Base-by-base conservation (phyloP, 768 basidiomycete species). In the Naematelia encephala region DNA sequence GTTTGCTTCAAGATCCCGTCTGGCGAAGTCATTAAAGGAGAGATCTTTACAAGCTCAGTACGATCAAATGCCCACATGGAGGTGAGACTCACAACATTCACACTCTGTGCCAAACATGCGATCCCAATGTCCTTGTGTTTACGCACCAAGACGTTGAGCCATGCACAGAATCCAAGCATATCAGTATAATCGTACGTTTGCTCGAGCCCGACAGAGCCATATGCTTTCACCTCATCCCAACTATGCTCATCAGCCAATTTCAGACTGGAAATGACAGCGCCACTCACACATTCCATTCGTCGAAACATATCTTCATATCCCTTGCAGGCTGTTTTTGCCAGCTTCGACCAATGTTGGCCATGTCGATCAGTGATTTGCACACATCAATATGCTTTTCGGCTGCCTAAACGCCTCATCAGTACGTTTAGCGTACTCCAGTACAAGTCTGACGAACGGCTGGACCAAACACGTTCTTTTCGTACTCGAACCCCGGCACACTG, bases 141-240 rank as follows among this genome's bases (percentile, higher is more conserved):
- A 16, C 84, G 79, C 4, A 85, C 80, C 60, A 86, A 83, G 3
- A 84, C 81, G 66, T 85, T 85, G 53, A 86, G 72, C 84, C 84
- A 86, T 8, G 82, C 78, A 2, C 82, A 83, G 51, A 86, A 83
- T 16, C 83, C 84, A 2, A 84, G 74, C 29, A 82, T 82, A 66
- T 84, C 83, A 8, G 81, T 82, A 19, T 82, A 76, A 60, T 83
- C 82, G 61, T 84, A 84, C 51, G 79, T 79, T 69, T 84, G 82
- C 62, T 83, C 83, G 1, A 82, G 80, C 2, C 82, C 83, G 29
- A 79, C 79, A 54, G 81, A 79, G 4, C 81, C 82, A 23, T 81
- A 80, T 0, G 82, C 83, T 78, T 73, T 70, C 52, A 61, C 56
- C 49, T 72, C 72, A 48, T 76, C 75, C 75, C 75, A 76, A 47